Conservation (phyloP, 2,329 filamentous ascomycete genomes). For the Geosmithia flava region DNA sequence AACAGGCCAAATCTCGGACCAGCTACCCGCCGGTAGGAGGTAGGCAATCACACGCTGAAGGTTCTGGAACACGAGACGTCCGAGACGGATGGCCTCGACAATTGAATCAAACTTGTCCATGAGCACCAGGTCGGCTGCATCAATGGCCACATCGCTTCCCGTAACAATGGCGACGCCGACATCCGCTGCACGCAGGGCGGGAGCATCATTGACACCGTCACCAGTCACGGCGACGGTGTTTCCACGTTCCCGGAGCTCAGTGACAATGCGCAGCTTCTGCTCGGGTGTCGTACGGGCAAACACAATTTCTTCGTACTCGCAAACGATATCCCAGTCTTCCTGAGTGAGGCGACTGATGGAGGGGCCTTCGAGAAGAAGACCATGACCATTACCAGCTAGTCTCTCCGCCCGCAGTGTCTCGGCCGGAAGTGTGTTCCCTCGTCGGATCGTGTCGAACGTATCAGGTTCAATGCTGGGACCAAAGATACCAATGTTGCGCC, state of each 20-base stretch:
- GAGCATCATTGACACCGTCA: conserved; percentile 58
- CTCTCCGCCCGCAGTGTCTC: conserved; percentile 9
- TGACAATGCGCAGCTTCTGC: conserved; percentile 62
- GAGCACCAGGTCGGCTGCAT: conserved; percentile 52
- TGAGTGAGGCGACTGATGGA: conserved; percentile 40
- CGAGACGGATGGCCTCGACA: conserved; percentile 46
- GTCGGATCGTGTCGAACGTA: conserved; percentile 13
- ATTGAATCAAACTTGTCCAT: conserved; percentile 63
- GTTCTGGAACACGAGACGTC: conserved; percentile 26
- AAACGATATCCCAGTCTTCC: conserved; percentile 30
- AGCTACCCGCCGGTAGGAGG: conserved; percentile 37
- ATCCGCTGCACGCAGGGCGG: conserved; percentile 52
- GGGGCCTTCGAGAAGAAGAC: conserved; percentile 39
- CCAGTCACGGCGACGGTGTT: conserved; percentile 61
- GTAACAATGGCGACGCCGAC: conserved; percentile 57
- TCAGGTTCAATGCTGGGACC: conserved; percentile 32
- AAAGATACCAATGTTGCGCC: conserved; percentile 52
- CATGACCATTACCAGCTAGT: conserved; percentile 8
- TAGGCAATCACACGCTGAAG: conserved; percentile 28
- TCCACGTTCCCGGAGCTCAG: conserved; percentile 46
- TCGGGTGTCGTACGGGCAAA: conserved; percentile 57
- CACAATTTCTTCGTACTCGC: conserved; percentile 45
- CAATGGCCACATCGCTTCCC: conserved; percentile 53
- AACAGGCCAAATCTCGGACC: conserved; percentile 46
- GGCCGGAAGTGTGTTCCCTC: conserved; percentile 1